phyloP scores from a whole-genome alignment of 1,284 basidiomycete species.

The Trametes polyzona region DNA sequence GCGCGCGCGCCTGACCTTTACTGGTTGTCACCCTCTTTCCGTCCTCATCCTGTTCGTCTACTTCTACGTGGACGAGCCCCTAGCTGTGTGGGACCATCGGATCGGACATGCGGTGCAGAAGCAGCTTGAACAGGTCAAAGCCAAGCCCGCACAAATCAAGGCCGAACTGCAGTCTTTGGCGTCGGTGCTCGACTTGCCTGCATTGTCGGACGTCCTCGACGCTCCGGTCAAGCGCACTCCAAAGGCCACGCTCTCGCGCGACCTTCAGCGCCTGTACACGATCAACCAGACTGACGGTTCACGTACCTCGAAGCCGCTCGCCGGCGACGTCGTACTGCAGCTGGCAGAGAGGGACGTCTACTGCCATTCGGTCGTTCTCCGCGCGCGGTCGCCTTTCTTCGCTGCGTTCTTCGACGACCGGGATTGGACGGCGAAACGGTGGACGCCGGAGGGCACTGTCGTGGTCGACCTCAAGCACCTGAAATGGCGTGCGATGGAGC shows the following conservation, averaged over 20 bases:
- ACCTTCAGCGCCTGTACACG: slow-evolving; percentile 51
- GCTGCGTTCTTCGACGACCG: slow-evolving; percentile 83
- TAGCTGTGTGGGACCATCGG: slow-evolving; percentile 86
- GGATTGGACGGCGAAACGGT: slow-evolving; percentile 78
- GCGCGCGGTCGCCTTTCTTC: slow-evolving; percentile 88
- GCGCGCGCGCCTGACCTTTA: slow-evolving; percentile 41
- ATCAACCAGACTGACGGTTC: slow-evolving; percentile 14
- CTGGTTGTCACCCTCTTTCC: slow-evolving; percentile 64
- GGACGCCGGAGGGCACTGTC: slow-evolving; percentile 60
- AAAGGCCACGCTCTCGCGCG: slow-evolving; percentile 47
- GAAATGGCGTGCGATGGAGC: slow-evolving; percentile 75
- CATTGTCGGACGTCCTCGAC: slow-evolving; percentile 57
- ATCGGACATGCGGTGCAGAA: slow-evolving; percentile 55
- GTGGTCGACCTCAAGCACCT: slow-evolving; percentile 77
- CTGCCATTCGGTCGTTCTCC: slow-evolving; percentile 78
- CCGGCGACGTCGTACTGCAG: slow-evolving; percentile 77
- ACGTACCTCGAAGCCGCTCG: slow-evolving; percentile 33
- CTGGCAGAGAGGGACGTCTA: slow-evolving; percentile 73
- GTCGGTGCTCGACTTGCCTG: slow-evolving; percentile 54
- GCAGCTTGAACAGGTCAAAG: slow-evolving; percentile 44
- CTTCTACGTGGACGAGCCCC: slow-evolving; percentile 85
- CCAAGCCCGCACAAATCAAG: slow-evolving; percentile 58
- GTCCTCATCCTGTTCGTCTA: slow-evolving; percentile 84
- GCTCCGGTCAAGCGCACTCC: slow-evolving; percentile 55
- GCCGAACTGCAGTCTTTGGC: slow-evolving; percentile 63